Base-by-base conservation (phyloP, 305 asterid genomes). In the Stenogyne calaminthoides region DNA sequence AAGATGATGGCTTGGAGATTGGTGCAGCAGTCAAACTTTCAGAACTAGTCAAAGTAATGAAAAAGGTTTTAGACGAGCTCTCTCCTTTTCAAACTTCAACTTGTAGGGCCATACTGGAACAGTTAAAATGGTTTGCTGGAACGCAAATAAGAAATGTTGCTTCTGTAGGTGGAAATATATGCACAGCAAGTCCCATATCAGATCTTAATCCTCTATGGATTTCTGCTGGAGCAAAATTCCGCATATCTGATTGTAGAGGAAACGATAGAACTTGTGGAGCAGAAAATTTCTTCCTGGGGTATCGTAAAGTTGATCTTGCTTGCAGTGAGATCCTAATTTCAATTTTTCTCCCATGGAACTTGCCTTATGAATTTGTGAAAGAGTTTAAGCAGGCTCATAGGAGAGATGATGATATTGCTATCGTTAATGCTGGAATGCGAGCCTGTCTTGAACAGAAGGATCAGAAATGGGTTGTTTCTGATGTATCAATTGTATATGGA, bases 161-260 rank as follows among this genome's bases (percentile, higher is more conserved):
- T 66, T 91, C 98, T 49, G 77, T 94, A 58, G 99, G 99, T 71
- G 99, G 99, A 69, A 94, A 94, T 87, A 88, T 94, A 71, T 94
- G 98, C 76, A 91, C 98, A 64, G 99, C 98, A 1, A 94, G 99
- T 84, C 99, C 99, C 71, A 94, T 91, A 81, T 94, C 99, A 20
- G 99, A 94, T 73, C 84, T 94, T 73, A 94, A 94, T 83, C 99
- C 99, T 79, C 85, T 94, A 55, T 92, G 95, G 98, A 91, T 94
- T 86, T 92, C 98, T 74, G 77, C 86, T 60, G 77, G 97, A 77
- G 99, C 98, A 44, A 85, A 39, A 65, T 91, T 94, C 73, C 79
- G 56, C 67, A 86, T 88, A 60, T 81, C 88, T 39, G 95, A 90
- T 80, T 70, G 77, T 80, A 88, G 27, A 80, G 97, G 97, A 52